Evolutionary conservation across 352 stramenopile species (phyloP), one percentile per base, ranked within the genome.

Genomic region (Phytophthora capsici): DNA sequence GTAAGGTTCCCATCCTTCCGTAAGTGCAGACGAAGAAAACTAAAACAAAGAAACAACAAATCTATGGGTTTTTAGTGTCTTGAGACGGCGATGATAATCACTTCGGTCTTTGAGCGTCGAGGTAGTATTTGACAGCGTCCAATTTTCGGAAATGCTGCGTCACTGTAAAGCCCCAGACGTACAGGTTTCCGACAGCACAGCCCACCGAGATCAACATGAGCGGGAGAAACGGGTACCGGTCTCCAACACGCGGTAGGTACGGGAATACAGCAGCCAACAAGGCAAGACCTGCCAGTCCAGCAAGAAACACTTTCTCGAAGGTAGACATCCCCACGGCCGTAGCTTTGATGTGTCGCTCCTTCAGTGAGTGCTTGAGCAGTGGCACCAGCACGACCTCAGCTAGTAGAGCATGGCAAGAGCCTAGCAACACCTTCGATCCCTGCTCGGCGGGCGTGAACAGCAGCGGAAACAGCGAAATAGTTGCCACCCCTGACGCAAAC

Each of bases 371-470:
- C 66, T 89, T 91, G 43, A 91, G 82, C 40, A 89, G 66, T 25
- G 81, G 80, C 9, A 89, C 76, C 5, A 94, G 75, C 32, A 80
- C 76, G 20, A 89, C 57, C 61, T 89, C 79, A 12, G 82, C 82
- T 5, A 94, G 41, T 16, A 94, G 26, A 19, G 74, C 79, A 60
- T 96, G 86, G 2, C 73, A 68, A 23, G 70, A 41, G 3, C 82
- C 85, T 9, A 96, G 71, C 3, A 96, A 62, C n/a, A 91, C 60
- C 46, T 93, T 93, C 0, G 88, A 92, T 41, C 63, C 71, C 17
- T 93, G 78, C 44, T 96, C 88, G 1, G 84, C 84, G 0, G 84
- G 76, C 1, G 87, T 96, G 55, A 96, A 96, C 0, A 96, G 63
- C 16, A 96, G 63, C 25, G 89, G 87, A 54, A 96, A 95, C 14